phyloP scores from a whole-genome alignment of 352 stramenopile species.

The Phytopythium litorale region DNA sequence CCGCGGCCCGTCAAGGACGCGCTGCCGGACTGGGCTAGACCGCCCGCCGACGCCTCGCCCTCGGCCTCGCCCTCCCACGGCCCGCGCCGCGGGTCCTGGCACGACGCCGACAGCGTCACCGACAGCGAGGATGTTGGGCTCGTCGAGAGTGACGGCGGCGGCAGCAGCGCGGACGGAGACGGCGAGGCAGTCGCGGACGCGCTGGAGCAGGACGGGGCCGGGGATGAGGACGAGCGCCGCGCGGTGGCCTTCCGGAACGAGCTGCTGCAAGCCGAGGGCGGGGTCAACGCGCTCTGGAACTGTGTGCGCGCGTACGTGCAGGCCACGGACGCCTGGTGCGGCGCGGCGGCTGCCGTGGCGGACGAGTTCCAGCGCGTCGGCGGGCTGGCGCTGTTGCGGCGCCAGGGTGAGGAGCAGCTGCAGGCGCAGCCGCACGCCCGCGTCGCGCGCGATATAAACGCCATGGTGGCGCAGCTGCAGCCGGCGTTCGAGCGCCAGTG shows the following conservation, averaged over 20 bases:
- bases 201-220: background rate
- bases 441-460: constrained; percentile 24
- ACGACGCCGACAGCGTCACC: constrained; percentile 49
- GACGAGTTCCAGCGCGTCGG: constrained; percentile 65
- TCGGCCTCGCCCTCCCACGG: constrained; percentile 13
- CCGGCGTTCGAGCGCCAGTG: constrained; percentile 40
- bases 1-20: constrained; percentile 33
- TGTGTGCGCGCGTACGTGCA: constrained; percentile 57
- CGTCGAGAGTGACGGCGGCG: constrained; percentile 23
- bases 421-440: constrained; percentile 14
- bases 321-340: constrained; percentile 64
- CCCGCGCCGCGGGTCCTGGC: constrained; percentile 28
- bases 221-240: constrained; percentile 12
- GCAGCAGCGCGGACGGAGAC: background rate
- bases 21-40: constrained; percentile 60
- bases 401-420: background rate
- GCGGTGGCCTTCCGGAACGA: constrained; percentile 68
- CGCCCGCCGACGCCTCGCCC: constrained; percentile 14
- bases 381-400: constrained; percentile 48
- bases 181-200: constrained; percentile 9
- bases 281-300: constrained; percentile 72
- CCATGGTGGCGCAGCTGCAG: constrained; percentile 32
- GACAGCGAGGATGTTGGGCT: constrained; percentile 62
- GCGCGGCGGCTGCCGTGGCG: constrained; percentile 38
- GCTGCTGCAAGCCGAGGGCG: constrained; percentile 65